Evolutionary conservation across 176 grass and related monocot genomes (phyloP).

Genomic region (Poa pratensis): DNA sequence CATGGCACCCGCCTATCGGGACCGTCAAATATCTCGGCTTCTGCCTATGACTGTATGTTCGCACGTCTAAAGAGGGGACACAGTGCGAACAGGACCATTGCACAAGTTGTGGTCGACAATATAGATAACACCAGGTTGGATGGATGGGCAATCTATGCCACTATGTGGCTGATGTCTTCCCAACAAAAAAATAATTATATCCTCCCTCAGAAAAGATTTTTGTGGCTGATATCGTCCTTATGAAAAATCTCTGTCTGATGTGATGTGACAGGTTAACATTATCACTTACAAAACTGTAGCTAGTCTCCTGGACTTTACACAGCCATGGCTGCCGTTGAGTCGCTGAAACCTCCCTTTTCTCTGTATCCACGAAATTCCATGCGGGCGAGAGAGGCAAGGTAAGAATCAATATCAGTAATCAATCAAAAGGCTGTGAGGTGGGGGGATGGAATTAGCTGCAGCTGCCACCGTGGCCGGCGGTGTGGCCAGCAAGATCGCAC

Average conservation of each 20-base stretch:
- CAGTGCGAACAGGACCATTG: not conserved
- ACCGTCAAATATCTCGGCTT: not conserved
- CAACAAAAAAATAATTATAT: not conserved
- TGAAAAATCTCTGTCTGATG: not conserved
- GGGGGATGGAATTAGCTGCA: not conserved
- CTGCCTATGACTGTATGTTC: not conserved
- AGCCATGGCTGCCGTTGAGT: not conserved
- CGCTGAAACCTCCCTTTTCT: not conserved
- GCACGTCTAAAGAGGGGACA: not conserved
- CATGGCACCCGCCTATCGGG: not conserved
- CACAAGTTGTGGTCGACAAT: not conserved
- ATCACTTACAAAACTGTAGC: not conserved
- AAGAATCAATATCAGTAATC: not conserved
- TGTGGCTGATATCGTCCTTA: not conserved
- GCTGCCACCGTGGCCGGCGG: not conserved
- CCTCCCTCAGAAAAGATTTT: not conserved
- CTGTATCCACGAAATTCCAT: not conserved
- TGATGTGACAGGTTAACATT: not conserved
- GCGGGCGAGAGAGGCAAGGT: not conserved
- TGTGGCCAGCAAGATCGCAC: not conserved
- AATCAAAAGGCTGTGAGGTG: not conserved
- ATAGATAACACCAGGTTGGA: not conserved
- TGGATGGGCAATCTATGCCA: not conserved
- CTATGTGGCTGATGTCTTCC: not conserved
- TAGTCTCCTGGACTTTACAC: not conserved